Conservation (phyloP, 371 early-diverging fungal species). For the Lichtheimia corymbifera region DNA sequence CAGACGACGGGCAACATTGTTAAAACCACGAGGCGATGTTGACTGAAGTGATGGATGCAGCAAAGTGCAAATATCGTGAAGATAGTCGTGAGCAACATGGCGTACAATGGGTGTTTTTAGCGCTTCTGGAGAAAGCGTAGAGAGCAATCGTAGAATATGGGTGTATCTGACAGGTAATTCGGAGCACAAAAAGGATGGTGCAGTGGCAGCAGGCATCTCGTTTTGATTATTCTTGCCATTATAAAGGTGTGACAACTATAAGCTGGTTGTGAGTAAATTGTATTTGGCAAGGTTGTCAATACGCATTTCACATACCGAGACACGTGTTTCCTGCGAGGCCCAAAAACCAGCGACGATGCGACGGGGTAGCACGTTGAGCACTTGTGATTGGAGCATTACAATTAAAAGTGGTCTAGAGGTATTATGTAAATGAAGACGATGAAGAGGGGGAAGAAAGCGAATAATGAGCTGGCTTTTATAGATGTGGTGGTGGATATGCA, state of each 20-base stretch:
- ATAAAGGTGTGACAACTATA: conserved; percentile 12
- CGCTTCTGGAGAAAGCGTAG: conserved; percentile 37
- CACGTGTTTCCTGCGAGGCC: conserved; percentile 45
- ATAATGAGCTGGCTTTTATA: neutral
- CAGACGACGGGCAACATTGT: conserved; percentile 36
- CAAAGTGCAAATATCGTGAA: conserved; percentile 42
- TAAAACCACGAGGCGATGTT: conserved; percentile 45
- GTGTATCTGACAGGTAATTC: conserved; percentile 74
- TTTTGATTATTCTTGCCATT: neutral
- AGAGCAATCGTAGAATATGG: conserved; percentile 59
- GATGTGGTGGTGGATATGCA: neutral
- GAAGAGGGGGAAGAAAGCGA: conserved; percentile 1
- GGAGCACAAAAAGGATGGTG: conserved; percentile 64
- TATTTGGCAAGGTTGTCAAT: conserved; percentile 1
- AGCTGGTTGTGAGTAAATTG: neutral
- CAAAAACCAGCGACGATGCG: conserved; percentile 36
- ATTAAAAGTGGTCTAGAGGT: neutral
- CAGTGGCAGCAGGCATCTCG: conserved; percentile 15
- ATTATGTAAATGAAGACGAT: conserved; percentile 4
- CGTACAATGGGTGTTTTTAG: conserved; percentile 36
- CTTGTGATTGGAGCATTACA: conserved; percentile 42
- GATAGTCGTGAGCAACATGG: conserved; percentile 43
- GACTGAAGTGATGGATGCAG: conserved; percentile 37
- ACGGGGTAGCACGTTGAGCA: conserved; percentile 41
- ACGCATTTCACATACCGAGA: conserved; percentile 30